These are phyloP conservation scores for Teunomyces gatunensis DNA, from an alignment of 805 yeast species.

Conservation along the genomic window DNA sequence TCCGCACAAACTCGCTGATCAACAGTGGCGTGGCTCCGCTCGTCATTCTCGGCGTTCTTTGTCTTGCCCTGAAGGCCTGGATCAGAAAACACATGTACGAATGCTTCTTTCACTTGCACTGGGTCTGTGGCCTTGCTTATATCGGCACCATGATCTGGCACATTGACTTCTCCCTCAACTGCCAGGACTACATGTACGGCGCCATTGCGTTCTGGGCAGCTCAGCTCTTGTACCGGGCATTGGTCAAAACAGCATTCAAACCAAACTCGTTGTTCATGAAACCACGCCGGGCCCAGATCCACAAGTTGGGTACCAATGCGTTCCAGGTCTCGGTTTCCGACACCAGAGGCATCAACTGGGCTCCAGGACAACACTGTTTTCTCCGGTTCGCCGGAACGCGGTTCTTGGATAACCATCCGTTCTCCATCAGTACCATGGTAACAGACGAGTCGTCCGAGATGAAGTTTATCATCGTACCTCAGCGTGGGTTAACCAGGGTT, in stretches of 20 bases:
- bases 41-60: constrained; percentile 42
- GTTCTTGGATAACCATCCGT: constrained; percentile 55
- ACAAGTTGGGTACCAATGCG: constrained; percentile 21
- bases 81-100: constrained; percentile 46
- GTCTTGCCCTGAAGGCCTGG: constrained; percentile 40
- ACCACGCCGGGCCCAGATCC: constrained; percentile 33
- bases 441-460: constrained; percentile 25
- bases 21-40: constrained; percentile 49
- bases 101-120: constrained; percentile 49
- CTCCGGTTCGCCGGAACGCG: constrained; percentile 45
- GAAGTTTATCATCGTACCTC: constrained; percentile 45
- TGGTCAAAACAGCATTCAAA: constrained; percentile 45
- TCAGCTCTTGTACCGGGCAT: constrained; percentile 46
- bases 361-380: constrained; percentile 55
- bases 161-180: constrained; percentile 28
- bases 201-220: constrained; percentile 51
- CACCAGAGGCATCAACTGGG: constrained; percentile 41
- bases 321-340: constrained; percentile 36
- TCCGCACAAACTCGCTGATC: constrained; percentile 20
- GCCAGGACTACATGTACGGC: constrained; percentile 47
- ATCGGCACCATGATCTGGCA: constrained; percentile 49
- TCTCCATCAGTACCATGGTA: constrained; percentile 42
- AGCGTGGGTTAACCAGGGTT: constrained; percentile 44
- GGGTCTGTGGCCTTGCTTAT: constrained; percentile 51
- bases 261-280: constrained; percentile 42